Base-by-base conservation (phyloP, 306 rosid genomes). In the Cucurbita ficifolia region DNA sequence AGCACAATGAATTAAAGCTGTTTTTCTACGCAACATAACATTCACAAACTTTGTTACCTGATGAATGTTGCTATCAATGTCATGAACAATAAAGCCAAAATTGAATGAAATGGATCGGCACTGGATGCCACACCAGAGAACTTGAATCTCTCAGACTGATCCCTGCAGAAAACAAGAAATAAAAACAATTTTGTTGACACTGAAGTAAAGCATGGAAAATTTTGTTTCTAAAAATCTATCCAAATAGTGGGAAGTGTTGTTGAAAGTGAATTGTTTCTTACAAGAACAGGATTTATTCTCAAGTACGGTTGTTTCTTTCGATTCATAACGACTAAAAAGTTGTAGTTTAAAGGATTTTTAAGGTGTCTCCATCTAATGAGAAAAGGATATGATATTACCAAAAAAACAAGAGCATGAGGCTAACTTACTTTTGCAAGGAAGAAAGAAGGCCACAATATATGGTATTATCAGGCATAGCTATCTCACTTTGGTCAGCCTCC, bases 391-490 rank as follows among this genome's bases (percentile, higher is more conserved):
- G 50, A 11, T 29, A 29, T 29, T 29, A 72, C 11, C 3, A 2
- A 51, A 35, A 38, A 5, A 33, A 52, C 59, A 70, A 29, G 63
- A 52, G 63, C 38, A 18, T 36, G 36, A 51, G 63, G 19, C 9
- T 19, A 53, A 75, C 96, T 87, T 90, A 90, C 98, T 78, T 87
- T 81, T 92, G 98, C 67, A 90, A 84, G 62, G 96, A 76, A 56
- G 96, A 86, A 77, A 92, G 98, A 61, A 90, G 56, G 70, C 98
- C 98, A 71, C 98, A 92, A 46, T 79, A 92, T 69, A 92, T 90
- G 74, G 85, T 78, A 79, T 90, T 90, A 21, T 82, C 82, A 52
- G 98, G 98, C 74, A 88, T 75, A 59, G 88, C 4, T 70, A 21
- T 12, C 71, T 85, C 98, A 10, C 71, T 6, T 52, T 16, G 7